Evolutionary conservation across 2,329 filamentous ascomycete species (phyloP).

Genomic region (Aspergillus neotritici): DNA sequence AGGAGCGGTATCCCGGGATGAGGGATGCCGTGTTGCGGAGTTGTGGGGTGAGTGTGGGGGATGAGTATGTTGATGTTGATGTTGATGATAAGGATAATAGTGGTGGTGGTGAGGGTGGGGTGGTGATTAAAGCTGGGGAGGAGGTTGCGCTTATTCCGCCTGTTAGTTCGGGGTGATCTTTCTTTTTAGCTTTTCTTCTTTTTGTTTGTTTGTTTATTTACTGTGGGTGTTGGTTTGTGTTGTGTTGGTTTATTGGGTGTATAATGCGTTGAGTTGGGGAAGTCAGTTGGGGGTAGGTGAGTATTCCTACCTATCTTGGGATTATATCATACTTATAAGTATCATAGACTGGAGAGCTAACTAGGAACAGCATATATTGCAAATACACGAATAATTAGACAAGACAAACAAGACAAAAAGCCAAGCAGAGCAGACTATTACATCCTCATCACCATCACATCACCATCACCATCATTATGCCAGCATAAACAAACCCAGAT

Average conservation of each 20-base stretch:
- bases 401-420: too few relatives aligned
- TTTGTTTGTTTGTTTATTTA: background rate
- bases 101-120: background rate
- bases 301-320: too few relatives aligned
- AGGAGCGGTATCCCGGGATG: slow-evolving; percentile 39
- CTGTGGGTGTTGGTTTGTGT: background rate
- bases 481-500: too few relatives aligned
- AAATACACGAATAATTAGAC: too few relatives aligned
- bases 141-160: slow-evolving; percentile 46
- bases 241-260: background rate
- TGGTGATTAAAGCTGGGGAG: slow-evolving; percentile 33
- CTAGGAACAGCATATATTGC: too few relatives aligned
- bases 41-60: slow-evolving; percentile 39
- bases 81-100: too few relatives aligned
- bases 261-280: background rate
- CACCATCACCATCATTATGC: too few relatives aligned
- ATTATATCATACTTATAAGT: too few relatives aligned
- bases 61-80: slow-evolving; percentile 41
- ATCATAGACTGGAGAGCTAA: too few relatives aligned
- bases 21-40: slow-evolving; percentile 33
- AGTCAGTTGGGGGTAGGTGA: too few relatives aligned
- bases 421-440: too few relatives aligned
- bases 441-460: too few relatives aligned
- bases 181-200: background rate
- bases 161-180: slow-evolving; percentile 41